Conservation (phyloP, 805 yeast species). For the Lachancea sp. region DNA sequence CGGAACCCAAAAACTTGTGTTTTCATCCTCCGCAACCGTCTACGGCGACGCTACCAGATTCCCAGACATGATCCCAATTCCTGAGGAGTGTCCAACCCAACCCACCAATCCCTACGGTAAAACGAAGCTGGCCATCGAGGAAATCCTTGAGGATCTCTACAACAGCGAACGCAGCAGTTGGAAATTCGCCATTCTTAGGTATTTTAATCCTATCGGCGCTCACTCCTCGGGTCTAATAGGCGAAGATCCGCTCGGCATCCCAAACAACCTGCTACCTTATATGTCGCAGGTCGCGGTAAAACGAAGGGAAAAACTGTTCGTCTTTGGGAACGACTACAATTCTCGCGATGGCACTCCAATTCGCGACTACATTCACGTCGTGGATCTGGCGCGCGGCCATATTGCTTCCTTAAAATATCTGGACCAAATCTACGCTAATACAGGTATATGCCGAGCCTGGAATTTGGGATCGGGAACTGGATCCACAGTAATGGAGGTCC, state of each 20-base stretch:
- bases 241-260: slow-evolving; percentile 73
- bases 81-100: slow-evolving; percentile 67
- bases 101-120: slow-evolving; percentile 76
- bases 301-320: slow-evolving; percentile 55
- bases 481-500: slow-evolving; percentile 68
- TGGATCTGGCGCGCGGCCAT: slow-evolving; percentile 74
- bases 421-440: slow-evolving; percentile 21
- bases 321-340: slow-evolving; percentile 67
- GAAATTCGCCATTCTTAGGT: slow-evolving; percentile 60
- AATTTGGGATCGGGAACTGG: slow-evolving; percentile 79
- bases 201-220: slow-evolving; percentile 82
- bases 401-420: slow-evolving; percentile 62
- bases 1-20: slow-evolving; percentile 51
- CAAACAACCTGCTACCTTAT: slow-evolving; percentile 69
- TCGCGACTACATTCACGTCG: slow-evolving; percentile 75
- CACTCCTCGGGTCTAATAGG: slow-evolving; percentile 77
- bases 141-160: slow-evolving; percentile 49
- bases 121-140: slow-evolving; percentile 62
- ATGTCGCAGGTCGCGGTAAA: slow-evolving; percentile 75
- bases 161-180: slow-evolving; percentile 37
- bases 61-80: slow-evolving; percentile 68
- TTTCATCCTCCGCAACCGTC: slow-evolving; percentile 76
- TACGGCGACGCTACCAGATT: slow-evolving; percentile 76
- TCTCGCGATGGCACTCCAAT: slow-evolving; percentile 76
- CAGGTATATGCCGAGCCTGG: slow-evolving; percentile 67